Evolutionary conservation across 768 basidiomycete genomes (phyloP).

Genomic region (Pisolithus sp.): DNA sequence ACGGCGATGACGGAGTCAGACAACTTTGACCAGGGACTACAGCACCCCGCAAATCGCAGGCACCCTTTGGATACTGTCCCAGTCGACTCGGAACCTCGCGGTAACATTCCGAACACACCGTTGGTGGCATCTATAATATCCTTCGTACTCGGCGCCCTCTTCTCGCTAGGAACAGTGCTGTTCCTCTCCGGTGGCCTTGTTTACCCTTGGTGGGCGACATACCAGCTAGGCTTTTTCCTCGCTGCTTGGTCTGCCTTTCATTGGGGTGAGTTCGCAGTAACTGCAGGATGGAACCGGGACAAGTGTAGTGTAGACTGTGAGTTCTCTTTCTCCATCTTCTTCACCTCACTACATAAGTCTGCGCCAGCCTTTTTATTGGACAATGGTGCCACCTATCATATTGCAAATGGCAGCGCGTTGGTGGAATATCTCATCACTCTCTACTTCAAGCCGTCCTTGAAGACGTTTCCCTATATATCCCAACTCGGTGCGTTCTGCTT

Average conservation of each 20-base stretch:
- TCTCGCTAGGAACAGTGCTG: slow-evolving; percentile 49
- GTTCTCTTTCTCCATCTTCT: slow-evolving; percentile 26
- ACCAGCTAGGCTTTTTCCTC: slow-evolving; percentile 77
- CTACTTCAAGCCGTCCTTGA: slow-evolving; percentile 61
- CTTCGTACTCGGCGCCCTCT: slow-evolving; percentile 75
- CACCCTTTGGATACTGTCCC: slow-evolving; percentile 55
- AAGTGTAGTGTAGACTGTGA: slow-evolving; percentile 92
- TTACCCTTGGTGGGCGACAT: slow-evolving; percentile 56
- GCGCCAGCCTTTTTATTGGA: slow-evolving; percentile 83
- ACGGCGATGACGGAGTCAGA: slow-evolving; percentile 8
- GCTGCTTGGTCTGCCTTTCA: slow-evolving; percentile 86
- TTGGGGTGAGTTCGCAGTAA: slow-evolving; percentile 90
- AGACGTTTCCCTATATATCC: slow-evolving; percentile 53
- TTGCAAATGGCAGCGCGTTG: slow-evolving; percentile 74
- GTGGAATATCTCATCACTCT: slow-evolving; percentile 71
- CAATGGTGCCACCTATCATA: slow-evolving; percentile 80
- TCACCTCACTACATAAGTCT: slow-evolving; percentile 2
- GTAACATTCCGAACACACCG: slow-evolving; percentile 84
- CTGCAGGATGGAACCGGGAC: slow-evolving; percentile 90
- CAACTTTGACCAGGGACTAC: slow-evolving; percentile 38
- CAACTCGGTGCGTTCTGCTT: slow-evolving; percentile 41
- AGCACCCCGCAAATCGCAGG: slow-evolving; percentile 31
- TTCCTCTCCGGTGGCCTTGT: slow-evolving; percentile 43
- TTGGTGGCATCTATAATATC: slow-evolving; percentile 71
- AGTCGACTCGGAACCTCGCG: slow-evolving; percentile 30